These are phyloP conservation scores for Olyra latifolia DNA, from an alignment of 176 grass and related monocot genomes.

Conservation along the genomic window DNA sequence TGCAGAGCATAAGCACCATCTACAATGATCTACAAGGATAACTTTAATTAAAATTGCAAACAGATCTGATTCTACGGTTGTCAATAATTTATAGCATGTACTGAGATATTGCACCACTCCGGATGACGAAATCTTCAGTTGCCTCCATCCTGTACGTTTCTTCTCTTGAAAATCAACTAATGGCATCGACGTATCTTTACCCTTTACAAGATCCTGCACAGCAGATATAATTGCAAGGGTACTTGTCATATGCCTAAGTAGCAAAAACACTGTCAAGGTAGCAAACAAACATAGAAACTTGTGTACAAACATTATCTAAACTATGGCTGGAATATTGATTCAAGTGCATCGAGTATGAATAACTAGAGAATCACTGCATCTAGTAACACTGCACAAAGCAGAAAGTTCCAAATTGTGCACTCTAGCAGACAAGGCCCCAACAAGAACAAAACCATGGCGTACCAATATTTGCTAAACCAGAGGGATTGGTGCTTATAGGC, in stretches of 20 bases:
- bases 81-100: slow-evolving; percentile 21
- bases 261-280: slow-evolving; percentile 23
- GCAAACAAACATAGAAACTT: slow-evolving; percentile 21
- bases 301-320: slow-evolving; percentile 13
- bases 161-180: slow-evolving; percentile 95
- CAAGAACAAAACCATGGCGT: slow-evolving; percentile 12
- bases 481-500: background rate
- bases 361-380: slow-evolving; percentile 9
- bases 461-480: slow-evolving; percentile 1
- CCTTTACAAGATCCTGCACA: slow-evolving; percentile 86
- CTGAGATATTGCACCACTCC: slow-evolving; percentile 68
- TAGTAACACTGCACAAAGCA: slow-evolving; percentile 19
- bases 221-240: slow-evolving; percentile 37
- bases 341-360: background rate
- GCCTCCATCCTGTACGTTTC: slow-evolving; percentile 65
- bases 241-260: slow-evolving; percentile 37
- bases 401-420: background rate
- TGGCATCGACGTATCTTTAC: slow-evolving; percentile 80
- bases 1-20: slow-evolving; percentile 99
- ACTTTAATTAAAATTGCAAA: slow-evolving; percentile 31
- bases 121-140: slow-evolving; percentile 77
- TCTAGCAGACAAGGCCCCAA: background rate
- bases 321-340: slow-evolving; percentile 8
- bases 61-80: background rate
- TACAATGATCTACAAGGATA: slow-evolving; percentile 78